A percentile compares a stretch with the other conserved stretches of the same genome.
phyloP scores from a whole-genome alignment of 2,329 filamentous ascomycete genomes.

The Trichophyton schoenleinii region DNA sequence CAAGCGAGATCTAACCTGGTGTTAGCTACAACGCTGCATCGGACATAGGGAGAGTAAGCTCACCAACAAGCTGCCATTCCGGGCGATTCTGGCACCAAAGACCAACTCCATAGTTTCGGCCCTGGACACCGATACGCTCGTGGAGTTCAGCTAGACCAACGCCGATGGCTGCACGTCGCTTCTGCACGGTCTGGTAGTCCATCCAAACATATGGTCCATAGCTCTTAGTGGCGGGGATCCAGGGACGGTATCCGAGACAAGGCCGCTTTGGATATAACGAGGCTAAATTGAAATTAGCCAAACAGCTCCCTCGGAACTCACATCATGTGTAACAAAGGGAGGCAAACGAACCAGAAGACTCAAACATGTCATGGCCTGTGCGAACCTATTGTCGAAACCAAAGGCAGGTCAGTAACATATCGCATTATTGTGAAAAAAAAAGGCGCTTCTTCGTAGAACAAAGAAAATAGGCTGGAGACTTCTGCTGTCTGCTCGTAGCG shows the following conservation, averaged over 20 bases:
- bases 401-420: background rate
- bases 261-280: conserved; percentile 51
- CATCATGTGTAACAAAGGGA: conserved; percentile 1
- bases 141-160: conserved; percentile 75
- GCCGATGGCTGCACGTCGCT: conserved; percentile 71
- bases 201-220: conserved; percentile 74
- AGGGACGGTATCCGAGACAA: conserved; percentile 71
- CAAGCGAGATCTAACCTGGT: conserved; percentile 58
- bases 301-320: conserved; percentile 2
- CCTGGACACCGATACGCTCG: conserved; percentile 54
- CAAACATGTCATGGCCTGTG: conserved; percentile 72
- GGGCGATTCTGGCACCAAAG: conserved; percentile 80
- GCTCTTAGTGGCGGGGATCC: conserved; percentile 59
- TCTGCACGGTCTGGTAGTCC: conserved; percentile 65
- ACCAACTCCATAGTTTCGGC: conserved; percentile 59
- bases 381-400: conserved; percentile 31
- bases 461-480: no score
- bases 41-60: conserved; percentile 14
- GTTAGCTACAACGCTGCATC: background rate
- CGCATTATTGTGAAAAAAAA: background rate
- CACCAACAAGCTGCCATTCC: conserved; percentile 75
- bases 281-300: conserved; percentile 23
- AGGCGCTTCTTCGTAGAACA: no score
- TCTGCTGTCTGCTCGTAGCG: no score
- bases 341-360: conserved; percentile 40